Base-by-base conservation (phyloP, 768 basidiomycete species). In the Russula earlei region DNA sequence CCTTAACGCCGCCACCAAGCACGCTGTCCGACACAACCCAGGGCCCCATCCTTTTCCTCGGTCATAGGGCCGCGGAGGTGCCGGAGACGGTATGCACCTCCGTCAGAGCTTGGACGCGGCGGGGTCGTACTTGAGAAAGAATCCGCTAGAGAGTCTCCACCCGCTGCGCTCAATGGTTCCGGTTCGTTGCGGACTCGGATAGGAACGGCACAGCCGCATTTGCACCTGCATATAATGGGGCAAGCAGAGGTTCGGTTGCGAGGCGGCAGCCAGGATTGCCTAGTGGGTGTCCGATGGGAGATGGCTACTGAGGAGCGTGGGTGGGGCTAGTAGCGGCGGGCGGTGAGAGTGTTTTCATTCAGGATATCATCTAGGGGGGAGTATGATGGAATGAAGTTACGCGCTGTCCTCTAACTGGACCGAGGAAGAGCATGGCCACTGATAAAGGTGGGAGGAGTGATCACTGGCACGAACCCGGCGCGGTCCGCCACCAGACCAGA, bases 141-240 rank as follows among this genome's bases (percentile, higher is more conserved):
- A 89, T 31, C 90, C 77, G 86, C 76, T 59, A 91, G 79, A 29
- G 79, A 78, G 67, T 91, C 88, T 22, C 88, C 87, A n/a, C n/a
- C n/a, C 44, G 76, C 80, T 0, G 80, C 72, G 20, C 79, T 76
- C 5, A 82, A 63, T 87, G 82, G 62, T 88, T 83, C 31, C 89
- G 76, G 68, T 90, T 91, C 4, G 87, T 84, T 11, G 80, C 70
- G 64, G 88, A 91, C n/a, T n/a, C n/a, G n/a, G n/a, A n/a, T 15
- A 90, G 70, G 67, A 84, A 84, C 2, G 79, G 74, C 0, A 69
- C 72, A 73, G 70, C 8, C 19, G 40, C 5, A 20, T 33, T 33
- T 6, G 7, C 31, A 33, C 11, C 31, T 33, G 31, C 31, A 11
- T 11, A 11, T 33, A 6, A 6, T 33, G 31, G 31, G 0, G 85